Evolutionary conservation across 2,329 filamentous ascomycete genomes (phyloP).

Genomic region (Trichoderma sp.): DNA sequence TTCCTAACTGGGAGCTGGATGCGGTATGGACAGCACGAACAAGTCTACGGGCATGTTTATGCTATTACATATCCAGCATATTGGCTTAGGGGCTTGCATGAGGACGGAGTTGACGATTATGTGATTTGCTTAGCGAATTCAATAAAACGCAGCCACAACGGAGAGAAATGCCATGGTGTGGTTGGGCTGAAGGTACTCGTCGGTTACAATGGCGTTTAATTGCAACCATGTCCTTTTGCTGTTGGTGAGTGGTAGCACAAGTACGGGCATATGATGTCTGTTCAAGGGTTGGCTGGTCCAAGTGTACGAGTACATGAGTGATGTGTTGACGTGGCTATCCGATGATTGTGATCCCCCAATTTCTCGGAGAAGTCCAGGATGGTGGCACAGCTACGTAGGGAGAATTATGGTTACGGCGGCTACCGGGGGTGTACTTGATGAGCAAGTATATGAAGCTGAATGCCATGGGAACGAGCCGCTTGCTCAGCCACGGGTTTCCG

Average conservation of each 20-base stretch:
- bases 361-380: not conserved
- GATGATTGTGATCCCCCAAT: not conserved
- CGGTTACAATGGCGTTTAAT: not conserved
- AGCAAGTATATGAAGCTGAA: not conserved
- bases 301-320: not conserved
- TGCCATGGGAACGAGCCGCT: not conserved
- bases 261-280: not conserved
- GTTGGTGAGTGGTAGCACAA: not conserved
- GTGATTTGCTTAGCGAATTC: slow-evolving; percentile 5
- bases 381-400: not conserved
- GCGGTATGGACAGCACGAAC: not conserved
- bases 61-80: not conserved
- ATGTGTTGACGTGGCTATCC: not conserved
- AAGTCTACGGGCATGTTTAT: not conserved
- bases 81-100: not conserved
- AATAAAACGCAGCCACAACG: slow-evolving; percentile 14
- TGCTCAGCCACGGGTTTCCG: not conserved
- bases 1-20: not conserved
- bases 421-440: not conserved
- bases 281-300: not conserved
- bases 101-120: not conserved
- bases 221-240: not conserved
- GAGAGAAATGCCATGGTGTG: not conserved
- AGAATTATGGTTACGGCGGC: not conserved
- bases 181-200: not conserved